Conservation (phyloP, 495 filamentous ascomycete species). For the Opeltia flavorubescens region DNA sequence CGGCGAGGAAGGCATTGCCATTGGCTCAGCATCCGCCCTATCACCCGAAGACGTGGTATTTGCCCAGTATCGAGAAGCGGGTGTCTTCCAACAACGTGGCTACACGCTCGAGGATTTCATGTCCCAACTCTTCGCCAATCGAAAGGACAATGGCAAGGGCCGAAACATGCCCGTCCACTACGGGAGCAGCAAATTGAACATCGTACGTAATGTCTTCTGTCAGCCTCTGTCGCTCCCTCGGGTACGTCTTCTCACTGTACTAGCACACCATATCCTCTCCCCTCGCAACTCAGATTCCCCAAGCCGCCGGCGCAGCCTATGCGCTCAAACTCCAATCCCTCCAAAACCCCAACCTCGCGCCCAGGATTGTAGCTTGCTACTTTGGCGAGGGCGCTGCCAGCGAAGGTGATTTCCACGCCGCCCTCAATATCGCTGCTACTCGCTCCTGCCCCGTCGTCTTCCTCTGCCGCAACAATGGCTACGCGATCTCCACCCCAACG, state of each 20-base stretch:
- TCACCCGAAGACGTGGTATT: slow-evolving; percentile 79
- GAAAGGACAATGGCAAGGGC: slow-evolving; percentile 63
- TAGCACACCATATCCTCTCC: slow-evolving; percentile 93
- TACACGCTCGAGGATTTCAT: slow-evolving; percentile 82
- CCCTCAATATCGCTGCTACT: slow-evolving; percentile 91
- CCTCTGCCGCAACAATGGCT: slow-evolving; percentile 96
- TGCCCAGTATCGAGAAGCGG: slow-evolving; percentile 88
- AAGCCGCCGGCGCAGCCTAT: slow-evolving; percentile 87
- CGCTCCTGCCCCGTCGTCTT: slow-evolving; percentile 84
- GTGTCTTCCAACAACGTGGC: slow-evolving; percentile 78
- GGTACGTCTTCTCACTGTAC: slow-evolving; percentile 4
- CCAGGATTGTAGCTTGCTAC: slow-evolving; percentile 71
- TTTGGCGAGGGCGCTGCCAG: slow-evolving; percentile 97
- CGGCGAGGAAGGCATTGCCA: slow-evolving; percentile 87
- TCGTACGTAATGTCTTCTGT: slow-evolving; percentile 35
- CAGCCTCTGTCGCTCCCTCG: background rate
- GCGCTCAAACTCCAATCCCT: slow-evolving; percentile 76
- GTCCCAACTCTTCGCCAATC: slow-evolving; percentile 88
- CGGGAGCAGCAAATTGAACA: slow-evolving; percentile 66
- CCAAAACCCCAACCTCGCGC: slow-evolving; percentile 50
- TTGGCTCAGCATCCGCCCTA: slow-evolving; percentile 74
- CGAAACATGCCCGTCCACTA: slow-evolving; percentile 99
- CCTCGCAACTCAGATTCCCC: slow-evolving; percentile 88
- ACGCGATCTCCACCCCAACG: slow-evolving; percentile 87
- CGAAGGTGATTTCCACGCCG: slow-evolving; percentile 96